Percentiles rank a stretch among this genome's conserved stretches.
phyloP scores from a whole-genome alignment of 1,284 basidiomycete species.

The Cryptococcus sp. region DNA sequence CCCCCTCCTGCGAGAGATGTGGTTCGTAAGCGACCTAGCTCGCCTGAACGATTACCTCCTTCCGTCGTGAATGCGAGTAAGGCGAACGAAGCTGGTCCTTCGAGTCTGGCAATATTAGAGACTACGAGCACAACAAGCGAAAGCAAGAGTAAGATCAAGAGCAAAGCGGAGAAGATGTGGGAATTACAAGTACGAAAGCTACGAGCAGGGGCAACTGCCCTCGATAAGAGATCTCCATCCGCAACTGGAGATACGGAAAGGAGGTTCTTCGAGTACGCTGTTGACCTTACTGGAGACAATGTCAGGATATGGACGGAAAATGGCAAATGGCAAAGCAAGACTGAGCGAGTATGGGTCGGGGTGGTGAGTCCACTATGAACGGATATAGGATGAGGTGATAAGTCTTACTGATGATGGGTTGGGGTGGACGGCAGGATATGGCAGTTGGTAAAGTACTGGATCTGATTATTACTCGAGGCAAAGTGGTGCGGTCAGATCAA shows the following conservation, averaged over 20 bases:
- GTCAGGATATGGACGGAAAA: conserved; percentile 20
- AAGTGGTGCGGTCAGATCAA: conserved; percentile 13
- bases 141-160: conserved; percentile 23
- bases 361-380: conserved; percentile 6
- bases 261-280: conserved; percentile 41
- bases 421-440: conserved; percentile 18
- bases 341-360: conserved; percentile 32
- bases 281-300: conserved; percentile 14
- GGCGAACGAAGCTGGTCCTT: too few species aligned
- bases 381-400: neutral
- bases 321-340: conserved; percentile 21
- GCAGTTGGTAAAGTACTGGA: conserved; percentile 35
- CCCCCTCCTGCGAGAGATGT: conserved; percentile 28
- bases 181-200: conserved; percentile 43
- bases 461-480: conserved; percentile 18
- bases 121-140: neutral
- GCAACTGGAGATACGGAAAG: conserved; percentile 15
- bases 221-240: conserved; percentile 14
- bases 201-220: conserved; percentile 29
- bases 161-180: conserved; percentile 38
- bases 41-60: conserved; percentile 20
- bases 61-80: conserved; percentile 3
- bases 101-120: too few species aligned
- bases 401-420: neutral
- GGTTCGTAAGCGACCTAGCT: neutral